Conservation (phyloP, 2,329 filamentous ascomycete genomes). For the Lasiodiplodia gonubiensis region DNA sequence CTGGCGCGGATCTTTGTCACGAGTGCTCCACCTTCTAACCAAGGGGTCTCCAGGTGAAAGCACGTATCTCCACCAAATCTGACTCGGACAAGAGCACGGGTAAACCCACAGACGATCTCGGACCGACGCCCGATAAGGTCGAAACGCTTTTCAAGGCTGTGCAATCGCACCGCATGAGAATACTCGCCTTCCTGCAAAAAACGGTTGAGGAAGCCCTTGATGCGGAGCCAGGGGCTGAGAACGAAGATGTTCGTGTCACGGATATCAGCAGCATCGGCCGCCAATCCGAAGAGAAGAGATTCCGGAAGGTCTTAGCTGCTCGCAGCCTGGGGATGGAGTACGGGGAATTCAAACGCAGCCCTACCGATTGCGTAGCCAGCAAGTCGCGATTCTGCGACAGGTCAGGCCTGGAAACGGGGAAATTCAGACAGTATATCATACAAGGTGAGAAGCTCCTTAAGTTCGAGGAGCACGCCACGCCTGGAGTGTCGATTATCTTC, state of each 20-base stretch:
- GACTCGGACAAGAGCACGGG: slow-evolving; percentile 1
- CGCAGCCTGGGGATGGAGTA: slow-evolving; percentile 8
- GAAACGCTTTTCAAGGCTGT: neutral
- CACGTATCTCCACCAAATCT: neutral
- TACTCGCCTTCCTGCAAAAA: slow-evolving; percentile 3
- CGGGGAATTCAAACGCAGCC: neutral
- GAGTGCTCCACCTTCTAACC: slow-evolving; percentile 1
- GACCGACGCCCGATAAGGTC: neutral
- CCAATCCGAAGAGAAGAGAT: neutral
- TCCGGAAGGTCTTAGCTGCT: slow-evolving; percentile 5
- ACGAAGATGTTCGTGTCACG: neutral
- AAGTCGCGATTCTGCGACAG: neutral
- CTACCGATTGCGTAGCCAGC: neutral
- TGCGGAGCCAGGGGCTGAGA: neutral
- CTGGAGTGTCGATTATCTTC: slow-evolving; percentile 2
- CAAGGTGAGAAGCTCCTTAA: slow-evolving; percentile 6
- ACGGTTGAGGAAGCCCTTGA: neutral
- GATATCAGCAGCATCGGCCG: neutral
- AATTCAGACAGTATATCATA: neutral
- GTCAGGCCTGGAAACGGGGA: neutral
- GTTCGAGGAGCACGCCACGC: neutral
- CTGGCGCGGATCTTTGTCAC: neutral
- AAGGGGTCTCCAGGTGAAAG: neutral
- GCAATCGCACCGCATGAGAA: neutral
- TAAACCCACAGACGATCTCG: neutral